phyloP scores from a whole-genome alignment of 2,329 filamentous ascomycete species.

The Colletotrichum sp. region DNA sequence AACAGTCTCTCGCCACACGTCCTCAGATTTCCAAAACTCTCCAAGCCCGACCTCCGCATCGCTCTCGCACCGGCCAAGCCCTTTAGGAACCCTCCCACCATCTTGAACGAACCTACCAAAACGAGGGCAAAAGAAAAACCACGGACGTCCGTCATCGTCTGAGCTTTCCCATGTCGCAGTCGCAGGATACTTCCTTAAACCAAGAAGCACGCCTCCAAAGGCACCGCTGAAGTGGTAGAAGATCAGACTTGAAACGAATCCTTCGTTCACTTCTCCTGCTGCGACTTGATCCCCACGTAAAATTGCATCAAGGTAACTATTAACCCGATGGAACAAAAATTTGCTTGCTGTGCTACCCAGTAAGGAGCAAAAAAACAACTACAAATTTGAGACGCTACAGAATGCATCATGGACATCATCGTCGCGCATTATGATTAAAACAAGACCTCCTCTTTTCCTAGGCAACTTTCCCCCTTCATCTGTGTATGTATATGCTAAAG shows the following conservation, averaged over 20 bases:
- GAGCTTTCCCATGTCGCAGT: background rate
- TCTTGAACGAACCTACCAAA: background rate
- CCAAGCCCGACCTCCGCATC: background rate
- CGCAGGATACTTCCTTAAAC: background rate
- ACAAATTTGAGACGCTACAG: background rate
- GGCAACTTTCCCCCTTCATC: background rate
- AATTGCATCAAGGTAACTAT: background rate
- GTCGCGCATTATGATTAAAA: background rate
- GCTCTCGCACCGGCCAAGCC: background rate
- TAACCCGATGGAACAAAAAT: background rate
- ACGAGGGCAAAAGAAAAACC: background rate
- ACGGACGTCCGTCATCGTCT: conserved; percentile 7
- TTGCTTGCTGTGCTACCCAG: background rate
- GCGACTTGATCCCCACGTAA: background rate
- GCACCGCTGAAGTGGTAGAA: background rate
- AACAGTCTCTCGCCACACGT: background rate
- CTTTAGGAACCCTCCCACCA: background rate
- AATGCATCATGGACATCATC: background rate
- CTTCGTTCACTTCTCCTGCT: background rate
- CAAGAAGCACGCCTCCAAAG: background rate
- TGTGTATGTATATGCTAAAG: background rate
- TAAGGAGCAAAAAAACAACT: background rate
- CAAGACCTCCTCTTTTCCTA: background rate
- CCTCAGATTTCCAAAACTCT: background rate
- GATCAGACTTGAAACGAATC: background rate